Evolutionary conservation across 2,329 filamentous ascomycete species (phyloP).

Genomic region (Parasarocladium wereldwijsianum): DNA sequence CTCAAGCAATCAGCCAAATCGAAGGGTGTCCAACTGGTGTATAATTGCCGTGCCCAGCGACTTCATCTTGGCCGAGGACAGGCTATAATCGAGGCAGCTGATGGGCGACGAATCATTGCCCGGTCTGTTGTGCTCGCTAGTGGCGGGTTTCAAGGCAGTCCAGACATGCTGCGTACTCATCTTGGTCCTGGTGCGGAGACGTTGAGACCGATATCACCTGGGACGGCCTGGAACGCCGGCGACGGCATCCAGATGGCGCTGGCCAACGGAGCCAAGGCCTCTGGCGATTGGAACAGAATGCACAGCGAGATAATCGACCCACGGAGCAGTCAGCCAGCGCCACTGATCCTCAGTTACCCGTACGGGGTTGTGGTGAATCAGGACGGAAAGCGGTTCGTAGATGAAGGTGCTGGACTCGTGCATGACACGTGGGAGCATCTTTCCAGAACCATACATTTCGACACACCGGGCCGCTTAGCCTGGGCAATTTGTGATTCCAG

Average conservation of each 20-base stretch:
- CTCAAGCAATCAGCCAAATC: constrained; percentile 6
- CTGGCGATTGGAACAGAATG: constrained; percentile 6
- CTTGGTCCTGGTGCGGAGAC: constrained; percentile 6
- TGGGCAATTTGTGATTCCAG: constrained; percentile 6
- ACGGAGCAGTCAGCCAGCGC: constrained; percentile 6
- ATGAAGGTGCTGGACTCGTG: constrained; percentile 6
- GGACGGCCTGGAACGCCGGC: constrained; percentile 6
- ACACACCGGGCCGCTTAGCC: constrained; percentile 6
- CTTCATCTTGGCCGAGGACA: constrained; percentile 6
- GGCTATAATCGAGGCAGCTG: constrained; percentile 6
- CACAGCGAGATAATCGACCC: constrained; percentile 6
- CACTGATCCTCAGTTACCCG: constrained; percentile 6
- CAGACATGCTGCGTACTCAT: constrained; percentile 6
- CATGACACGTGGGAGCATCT: constrained; percentile 6
- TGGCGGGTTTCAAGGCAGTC: constrained; percentile 6
- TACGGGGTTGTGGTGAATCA: constrained; percentile 6
- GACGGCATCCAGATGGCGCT: constrained; percentile 6
- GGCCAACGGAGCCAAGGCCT: constrained; percentile 6
- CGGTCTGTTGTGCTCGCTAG: constrained; percentile 6
- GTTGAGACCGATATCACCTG: constrained; percentile 6
- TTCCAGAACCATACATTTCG: constrained; percentile 6
- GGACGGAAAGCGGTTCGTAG: constrained; percentile 6
- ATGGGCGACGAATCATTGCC: constrained; percentile 6
- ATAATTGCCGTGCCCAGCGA: constrained; percentile 6
- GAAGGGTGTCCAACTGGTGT: constrained; percentile 6